Conservation (phyloP, 768 basidiomycete species). For the Strobilomyces echinocephalus region DNA sequence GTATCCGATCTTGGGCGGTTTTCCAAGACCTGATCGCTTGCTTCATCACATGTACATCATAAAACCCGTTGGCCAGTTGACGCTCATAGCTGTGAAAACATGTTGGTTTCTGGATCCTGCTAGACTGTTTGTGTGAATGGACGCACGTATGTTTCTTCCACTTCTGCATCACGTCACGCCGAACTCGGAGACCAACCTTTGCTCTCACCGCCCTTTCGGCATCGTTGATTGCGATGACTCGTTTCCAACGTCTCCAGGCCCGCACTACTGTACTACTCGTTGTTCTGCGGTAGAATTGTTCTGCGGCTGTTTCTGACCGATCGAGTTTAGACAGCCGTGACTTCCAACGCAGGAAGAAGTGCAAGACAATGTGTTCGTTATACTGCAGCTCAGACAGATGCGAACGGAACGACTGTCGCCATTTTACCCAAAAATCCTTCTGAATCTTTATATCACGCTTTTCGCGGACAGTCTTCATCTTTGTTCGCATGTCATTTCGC, state of each 20-base stretch:
- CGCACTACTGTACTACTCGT: constrained; percentile 36
- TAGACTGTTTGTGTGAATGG: constrained; percentile 2
- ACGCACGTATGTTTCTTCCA: constrained; percentile 62
- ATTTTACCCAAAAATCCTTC: constrained; percentile 59
- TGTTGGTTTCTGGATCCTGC: constrained; percentile 2
- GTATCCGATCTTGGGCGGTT: constrained; percentile 43
- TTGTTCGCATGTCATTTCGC: constrained; percentile 66
- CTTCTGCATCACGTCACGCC: constrained; percentile 41
- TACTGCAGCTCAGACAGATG: constrained; percentile 51
- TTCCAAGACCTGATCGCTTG: constrained; percentile 53
- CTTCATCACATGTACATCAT: constrained; percentile 42
- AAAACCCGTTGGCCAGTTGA: constrained; percentile 40
- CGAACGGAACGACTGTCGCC: constrained; percentile 56
- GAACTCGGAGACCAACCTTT: constrained; percentile 45
- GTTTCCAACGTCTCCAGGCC: constrained; percentile 59
- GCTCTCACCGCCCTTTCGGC: constrained; percentile 43
- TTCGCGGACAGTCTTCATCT: constrained; percentile 59
- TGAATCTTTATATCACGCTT: constrained; percentile 49
- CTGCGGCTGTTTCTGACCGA: constrained; percentile 45
- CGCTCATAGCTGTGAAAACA: constrained; percentile 38
- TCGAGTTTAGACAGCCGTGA: constrained; percentile 37
- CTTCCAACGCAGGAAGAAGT: constrained; percentile 54
- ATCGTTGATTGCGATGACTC: constrained; percentile 38
- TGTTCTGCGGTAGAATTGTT: constrained; percentile 38
- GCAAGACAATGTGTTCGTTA: constrained; percentile 37